These are phyloP conservation scores for Phytopythium oedochilum DNA, from an alignment of 352 stramenopile genomes.

Conservation along the genomic window DNA sequence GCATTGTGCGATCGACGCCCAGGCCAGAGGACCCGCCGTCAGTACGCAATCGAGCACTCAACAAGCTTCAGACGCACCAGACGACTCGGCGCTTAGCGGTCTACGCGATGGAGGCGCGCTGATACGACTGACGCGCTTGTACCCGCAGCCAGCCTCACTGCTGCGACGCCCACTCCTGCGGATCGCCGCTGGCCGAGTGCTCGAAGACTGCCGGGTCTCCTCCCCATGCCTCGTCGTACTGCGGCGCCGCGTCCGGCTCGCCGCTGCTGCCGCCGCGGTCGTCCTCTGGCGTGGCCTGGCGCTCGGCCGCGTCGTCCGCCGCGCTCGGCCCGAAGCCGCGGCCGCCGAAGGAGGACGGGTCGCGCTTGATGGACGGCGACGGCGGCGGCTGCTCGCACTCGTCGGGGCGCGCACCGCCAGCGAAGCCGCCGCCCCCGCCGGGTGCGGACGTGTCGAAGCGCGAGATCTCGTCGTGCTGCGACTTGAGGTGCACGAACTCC, in stretches of 20 bases:
- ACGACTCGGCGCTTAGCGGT: no score
- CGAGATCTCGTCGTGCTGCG: slow-evolving; percentile 76
- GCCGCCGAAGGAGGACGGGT: slow-evolving; percentile 29
- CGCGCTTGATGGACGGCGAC: slow-evolving; percentile 74
- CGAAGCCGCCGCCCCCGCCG: slow-evolving; percentile 3
- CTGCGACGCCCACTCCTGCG: not conserved
- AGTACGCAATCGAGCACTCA: not conserved
- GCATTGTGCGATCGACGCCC: not conserved
- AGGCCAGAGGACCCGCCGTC: no score
- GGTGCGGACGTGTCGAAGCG: slow-evolving; percentile 78
- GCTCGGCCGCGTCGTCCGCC: not conserved
- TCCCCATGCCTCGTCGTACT: not conserved
- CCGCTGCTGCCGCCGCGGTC: not conserved
- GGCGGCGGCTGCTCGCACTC: slow-evolving; percentile 72
- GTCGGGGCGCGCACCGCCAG: slow-evolving; percentile 29
- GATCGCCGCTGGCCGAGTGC: not conserved
- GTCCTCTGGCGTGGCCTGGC: not conserved
- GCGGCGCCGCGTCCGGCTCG: not conserved
- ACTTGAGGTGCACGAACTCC: slow-evolving; percentile 84
- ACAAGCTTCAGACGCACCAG: not conserved
- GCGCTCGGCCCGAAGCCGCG: not conserved
- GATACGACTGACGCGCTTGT: not conserved
- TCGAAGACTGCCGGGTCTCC: not conserved
- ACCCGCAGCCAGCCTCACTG: not conserved
- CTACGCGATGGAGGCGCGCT: no score